Conservation (phyloP, 2,329 filamentous ascomycete genomes). For the Diaporthe australafricana region DNA sequence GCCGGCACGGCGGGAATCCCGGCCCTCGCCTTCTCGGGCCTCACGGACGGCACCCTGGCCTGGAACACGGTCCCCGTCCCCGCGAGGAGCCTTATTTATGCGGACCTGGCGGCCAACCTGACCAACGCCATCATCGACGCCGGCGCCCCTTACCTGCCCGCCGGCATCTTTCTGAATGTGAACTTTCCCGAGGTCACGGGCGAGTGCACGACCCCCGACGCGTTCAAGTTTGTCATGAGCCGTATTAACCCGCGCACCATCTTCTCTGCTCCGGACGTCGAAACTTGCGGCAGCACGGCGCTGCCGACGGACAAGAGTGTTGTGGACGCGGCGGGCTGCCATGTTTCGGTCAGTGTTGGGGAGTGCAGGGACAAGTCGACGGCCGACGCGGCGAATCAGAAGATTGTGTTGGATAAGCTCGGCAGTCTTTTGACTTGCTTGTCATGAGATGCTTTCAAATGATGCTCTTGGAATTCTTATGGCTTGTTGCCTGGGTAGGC, state of each 20-base stretch:
- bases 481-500: background rate
- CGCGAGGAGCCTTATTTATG: constrained; percentile 69
- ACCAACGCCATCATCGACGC: constrained; percentile 65
- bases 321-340: constrained; percentile 63
- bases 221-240: constrained; percentile 74
- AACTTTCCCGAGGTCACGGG: constrained; percentile 70
- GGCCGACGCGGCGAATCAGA: constrained; percentile 62
- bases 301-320: constrained; percentile 71
- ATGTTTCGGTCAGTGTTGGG: constrained; percentile 72
- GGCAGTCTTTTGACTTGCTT: constrained; percentile 39
- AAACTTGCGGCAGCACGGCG: constrained; percentile 64
- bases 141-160: constrained; percentile 72
- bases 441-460: background rate
- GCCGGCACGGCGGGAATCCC: constrained; percentile 66
- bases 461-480: too few relatives aligned
- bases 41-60: constrained; percentile 59
- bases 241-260: constrained; percentile 67
- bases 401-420: constrained; percentile 62
- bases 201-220: constrained; percentile 60
- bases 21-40: constrained; percentile 75
- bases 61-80: constrained; percentile 67
- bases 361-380: constrained; percentile 71
- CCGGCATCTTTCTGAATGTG: constrained; percentile 73
- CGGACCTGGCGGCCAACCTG: constrained; percentile 69
- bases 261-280: constrained; percentile 64